Base-by-base conservation (phyloP, 2,329 filamentous ascomycete species). In the Aspergillus melleus region DNA sequence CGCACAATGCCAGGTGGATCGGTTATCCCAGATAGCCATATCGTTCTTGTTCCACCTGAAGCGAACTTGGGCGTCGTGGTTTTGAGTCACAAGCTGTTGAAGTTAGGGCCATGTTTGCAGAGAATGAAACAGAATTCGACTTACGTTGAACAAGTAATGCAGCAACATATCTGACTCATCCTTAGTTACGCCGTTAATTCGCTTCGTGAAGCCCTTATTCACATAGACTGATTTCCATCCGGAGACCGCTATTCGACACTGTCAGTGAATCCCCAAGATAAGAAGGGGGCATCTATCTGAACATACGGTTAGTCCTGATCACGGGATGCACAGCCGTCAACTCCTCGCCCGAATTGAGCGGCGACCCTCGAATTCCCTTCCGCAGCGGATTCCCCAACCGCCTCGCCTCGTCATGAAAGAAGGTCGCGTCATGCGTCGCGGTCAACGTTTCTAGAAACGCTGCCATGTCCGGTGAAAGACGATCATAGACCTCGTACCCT, bases 401-500 rank as follows among this genome's bases (percentile, higher is more conserved):
- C 11, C 63, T 57, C 20, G 66, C 74, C 0, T 84, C 83, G 5
- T 81, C 76, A 24, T 81, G 74, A 60, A 77, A 79, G 72, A 86
- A 87, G 1, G 70, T 80, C 0, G 79, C 80, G 65, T 83, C 84
- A 52, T 79, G 83, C 0, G 83, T 85, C 5, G 81, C 86, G 0
- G 84, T 88, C 19, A 89, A 72, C 0, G 74, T 72, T 58, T 89
- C 86, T 36, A 88, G 77, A 70, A 88, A 88, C 20, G 74, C 74
- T 55, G 83, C 84, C 61, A 84, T 83, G 0, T 82, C 76, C 2
- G 77, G 75, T 10, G 83, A 86, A 57, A 90, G 77, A 32, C 85
- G 81, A 68, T 90, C 87, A 67, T 88, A 90, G 8, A 88, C 72
- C 66, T 89, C 86, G 67, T 88, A 89, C 0, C 85, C 86, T 1